These are phyloP conservation scores for Trichoderma gracile DNA, from an alignment of 2,329 filamentous ascomycete species.

Conservation along the genomic window DNA sequence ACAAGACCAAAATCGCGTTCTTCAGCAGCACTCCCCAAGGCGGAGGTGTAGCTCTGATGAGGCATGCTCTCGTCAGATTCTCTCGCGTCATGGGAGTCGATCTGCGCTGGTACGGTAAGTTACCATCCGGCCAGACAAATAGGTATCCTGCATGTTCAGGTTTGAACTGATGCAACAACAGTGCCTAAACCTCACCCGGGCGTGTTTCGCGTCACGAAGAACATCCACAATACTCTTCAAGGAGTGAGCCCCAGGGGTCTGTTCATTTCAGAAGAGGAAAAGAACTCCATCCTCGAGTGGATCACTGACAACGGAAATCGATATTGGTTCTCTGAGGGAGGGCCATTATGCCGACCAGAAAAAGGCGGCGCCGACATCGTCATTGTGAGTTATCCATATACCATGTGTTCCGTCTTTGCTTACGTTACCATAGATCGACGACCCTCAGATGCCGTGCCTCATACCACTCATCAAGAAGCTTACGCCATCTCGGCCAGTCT, in stretches of 20 bases:
- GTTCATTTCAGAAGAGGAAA: conserved; percentile 63
- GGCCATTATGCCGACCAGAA: conserved; percentile 63
- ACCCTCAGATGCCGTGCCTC: conserved; percentile 80
- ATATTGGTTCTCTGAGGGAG: conserved; percentile 70
- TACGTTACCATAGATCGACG: conserved; percentile 59
- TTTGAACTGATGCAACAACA: conserved; percentile 29
- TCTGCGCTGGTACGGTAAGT: conserved; percentile 68
- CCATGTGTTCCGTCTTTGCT: background rate
- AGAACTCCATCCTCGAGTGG: conserved; percentile 67
- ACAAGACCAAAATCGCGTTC: conserved; percentile 70
- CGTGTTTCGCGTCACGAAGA: conserved; percentile 82
- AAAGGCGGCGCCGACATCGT: conserved; percentile 76
- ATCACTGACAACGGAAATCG: conserved; percentile 70
- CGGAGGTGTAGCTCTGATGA: conserved; percentile 81
- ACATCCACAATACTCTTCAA: conserved; percentile 85
- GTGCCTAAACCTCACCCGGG: conserved; percentile 78
- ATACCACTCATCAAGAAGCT: conserved; percentile 72
- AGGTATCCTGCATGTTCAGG: too few species aligned
- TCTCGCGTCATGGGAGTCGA: conserved; percentile 66
- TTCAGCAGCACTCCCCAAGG: conserved; percentile 80
- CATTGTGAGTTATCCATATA: conserved; percentile 48
- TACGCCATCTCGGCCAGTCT: conserved; percentile 72
- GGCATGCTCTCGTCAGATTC: conserved; percentile 74
- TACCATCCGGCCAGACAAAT: too few species aligned
- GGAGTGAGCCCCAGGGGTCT: conserved; percentile 68